A percentile compares a stretch with the other conserved stretches of the same genome.
Conservation (phyloP, 768 basidiomycete species). For the Suillus variegatus region DNA sequence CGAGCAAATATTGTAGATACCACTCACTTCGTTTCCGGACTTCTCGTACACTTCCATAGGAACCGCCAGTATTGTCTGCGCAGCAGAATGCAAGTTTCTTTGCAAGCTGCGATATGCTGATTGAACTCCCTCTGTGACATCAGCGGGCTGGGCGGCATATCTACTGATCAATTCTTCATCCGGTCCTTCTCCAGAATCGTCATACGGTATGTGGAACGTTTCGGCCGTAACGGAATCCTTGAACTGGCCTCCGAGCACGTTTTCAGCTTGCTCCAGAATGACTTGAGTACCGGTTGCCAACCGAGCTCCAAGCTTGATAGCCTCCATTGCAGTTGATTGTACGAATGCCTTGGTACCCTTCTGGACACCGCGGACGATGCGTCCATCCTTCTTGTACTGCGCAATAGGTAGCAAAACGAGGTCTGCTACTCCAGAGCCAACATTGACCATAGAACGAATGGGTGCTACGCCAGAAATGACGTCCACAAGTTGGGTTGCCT, state of each 20-base stretch:
- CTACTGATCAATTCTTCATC: slow-evolving; percentile 74
- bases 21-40: slow-evolving; percentile 82
- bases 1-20: not conserved
- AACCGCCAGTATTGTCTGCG: slow-evolving; percentile 96
- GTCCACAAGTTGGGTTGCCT: slow-evolving; percentile 96
- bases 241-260: slow-evolving; percentile 81
- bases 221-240: slow-evolving; percentile 66
- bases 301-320: slow-evolving; percentile 90
- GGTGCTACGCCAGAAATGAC: slow-evolving; percentile 96
- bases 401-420: slow-evolving; percentile 94
- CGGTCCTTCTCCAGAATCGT: slow-evolving; percentile 29
- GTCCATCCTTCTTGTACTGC: slow-evolving; percentile 96
- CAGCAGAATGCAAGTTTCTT: slow-evolving; percentile 87
- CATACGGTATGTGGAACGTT: slow-evolving; percentile 50
- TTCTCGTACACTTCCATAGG: slow-evolving; percentile 99
- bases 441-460: slow-evolving; percentile 95
- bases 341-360: slow-evolving; percentile 93
- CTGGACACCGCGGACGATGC: slow-evolving; percentile 90
- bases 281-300: slow-evolving; percentile 98
- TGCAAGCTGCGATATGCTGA: slow-evolving; percentile 89
- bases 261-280: slow-evolving; percentile 93
- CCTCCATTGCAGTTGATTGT: slow-evolving; percentile 92
- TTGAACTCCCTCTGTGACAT: slow-evolving; percentile 84
- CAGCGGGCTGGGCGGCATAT: slow-evolving; percentile 89
- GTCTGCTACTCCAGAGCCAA: slow-evolving; percentile 96